Base-by-base conservation (phyloP, 805 yeast genomes). In the Candida anglica region DNA sequence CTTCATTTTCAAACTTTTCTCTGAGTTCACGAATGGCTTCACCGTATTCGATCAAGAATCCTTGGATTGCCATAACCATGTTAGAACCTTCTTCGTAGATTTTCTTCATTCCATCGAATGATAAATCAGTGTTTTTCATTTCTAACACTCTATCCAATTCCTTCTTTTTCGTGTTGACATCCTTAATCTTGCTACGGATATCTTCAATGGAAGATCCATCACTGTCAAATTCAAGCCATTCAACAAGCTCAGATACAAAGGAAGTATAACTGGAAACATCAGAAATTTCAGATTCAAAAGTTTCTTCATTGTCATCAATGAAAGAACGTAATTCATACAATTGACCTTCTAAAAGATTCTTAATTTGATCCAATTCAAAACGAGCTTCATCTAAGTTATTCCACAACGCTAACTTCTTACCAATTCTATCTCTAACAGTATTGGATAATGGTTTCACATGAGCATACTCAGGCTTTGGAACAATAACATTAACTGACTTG, bases 161-260 rank as follows among this genome's bases (percentile, higher is more conserved):
- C 2, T 35, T 24, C 37, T 44, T 50, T 28, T 49, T 44, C 3
- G 36, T 40, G 0, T 38, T 22, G 5, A 65, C 31, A 18, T 43
- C 45, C n/a, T 41, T 34, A 15, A 49, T 33, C 41, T 59, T 65
- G 7, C 36, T 48, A 28, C 47, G 34, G 9, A 65, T 40, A 5
- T 56, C 61, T 3, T 50, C 49, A 15, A 51, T 11, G 3, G 56
- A 42, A 1, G 84, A 73, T 15, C 60, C 65, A 34, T 74, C 83
- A 23, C 86, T 70, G 13, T 78, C 87, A 46, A 74, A 77, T 32
- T 86, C 95, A 24, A 87, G 61, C 95, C 95, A 86, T 39, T 82
- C 91, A 29, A 84, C 59, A 17, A 66, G 58, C 8, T 75, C 78
- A 11, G 63, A 37, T 4, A 81, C 73, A 5, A 62, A 41, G 0